Conservation (phyloP, 805 yeast genomes). For the Candida ulmi region DNA sequence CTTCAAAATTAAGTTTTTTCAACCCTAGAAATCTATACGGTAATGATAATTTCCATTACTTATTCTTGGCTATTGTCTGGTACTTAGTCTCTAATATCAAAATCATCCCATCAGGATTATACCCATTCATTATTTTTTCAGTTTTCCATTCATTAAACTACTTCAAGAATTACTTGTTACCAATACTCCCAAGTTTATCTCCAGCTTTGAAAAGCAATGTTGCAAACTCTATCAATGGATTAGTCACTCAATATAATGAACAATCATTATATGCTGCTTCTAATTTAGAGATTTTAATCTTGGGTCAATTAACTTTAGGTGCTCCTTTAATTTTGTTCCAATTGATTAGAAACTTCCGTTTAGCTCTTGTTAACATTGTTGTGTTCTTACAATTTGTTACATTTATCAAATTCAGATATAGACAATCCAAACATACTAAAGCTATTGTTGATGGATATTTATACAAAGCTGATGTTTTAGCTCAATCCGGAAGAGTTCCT, state of each 20-base stretch:
- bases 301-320: conserved; percentile 33
- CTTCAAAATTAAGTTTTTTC: conserved; percentile 26
- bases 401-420: conserved; percentile 57
- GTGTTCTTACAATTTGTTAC: conserved; percentile 41
- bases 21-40: conserved; percentile 28
- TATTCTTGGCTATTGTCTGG: conserved; percentile 37
- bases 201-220: conserved; percentile 21
- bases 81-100: conserved; percentile 37
- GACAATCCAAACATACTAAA: conserved; percentile 51
- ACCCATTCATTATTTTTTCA: conserved; percentile 60
- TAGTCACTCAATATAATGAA: conserved; percentile 36
- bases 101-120: conserved; percentile 41
- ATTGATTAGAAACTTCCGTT: conserved; percentile 25
- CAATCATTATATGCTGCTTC: conserved; percentile 39
- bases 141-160: conserved; percentile 60
- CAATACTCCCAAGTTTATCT: conserved; percentile 35
- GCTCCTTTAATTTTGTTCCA: conserved; percentile 36
- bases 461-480: conserved; percentile 30
- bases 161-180: conserved; percentile 47
- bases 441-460: conserved; percentile 42
- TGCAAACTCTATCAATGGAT: conserved; percentile 25
- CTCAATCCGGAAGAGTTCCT: conserved; percentile 35
- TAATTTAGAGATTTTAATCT: conserved; percentile 38
- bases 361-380: conserved; percentile 26
- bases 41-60: conserved; percentile 61